Evolutionary conservation across 257 asterid species (phyloP), one percentile per base, ranked within the genome.

Genomic region (Haberlea rhodopensis): DNA sequence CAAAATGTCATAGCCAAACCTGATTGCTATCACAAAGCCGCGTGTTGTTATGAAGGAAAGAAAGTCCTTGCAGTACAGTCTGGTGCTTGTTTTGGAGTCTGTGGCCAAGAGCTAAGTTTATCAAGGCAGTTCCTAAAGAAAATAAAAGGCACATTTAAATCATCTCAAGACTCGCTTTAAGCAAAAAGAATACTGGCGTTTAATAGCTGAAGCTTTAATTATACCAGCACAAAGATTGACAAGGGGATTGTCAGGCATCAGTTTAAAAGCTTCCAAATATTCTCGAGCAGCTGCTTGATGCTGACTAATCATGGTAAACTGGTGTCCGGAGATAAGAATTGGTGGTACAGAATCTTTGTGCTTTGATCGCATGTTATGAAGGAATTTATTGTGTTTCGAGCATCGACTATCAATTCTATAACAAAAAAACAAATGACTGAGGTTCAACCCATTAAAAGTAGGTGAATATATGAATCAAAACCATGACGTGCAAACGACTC

Each of bases 21-120:
- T 90, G 97, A 79, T 82, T 84, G 63, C 79, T 78, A 63, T 63
- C 76, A 64, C 84, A 76, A 46, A 90, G 75, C 28, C 78, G 73
- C 71, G 75, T 48, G 65, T 87, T 84, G 51, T 85, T 85, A 62
- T 76, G 73, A 31, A 90, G 87, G 73, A 90, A 90, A 15, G 97
- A 77, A 62, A 90, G 78, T 57, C 96, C 97, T 74, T 90, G 96
- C 46, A 82, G 65, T 54, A 90, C 43, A 34, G 89, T 67, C 67
- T 90, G 96, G 69, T 90, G 97, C 79, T 90, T 90, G 83, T 84
- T 90, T 57, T 85, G 83, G 67, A 90, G 89, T 73, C 97, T 73
- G 69, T 68, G 76, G 72, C 90, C 95, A 31, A 87, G 84, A 66
- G 92, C 86, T 75, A 90, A 80, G 72, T 90, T 90, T 67, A 90